phyloP scores from a whole-genome alignment of 1,139 yeast species.

The Geotrichum fermentans region DNA sequence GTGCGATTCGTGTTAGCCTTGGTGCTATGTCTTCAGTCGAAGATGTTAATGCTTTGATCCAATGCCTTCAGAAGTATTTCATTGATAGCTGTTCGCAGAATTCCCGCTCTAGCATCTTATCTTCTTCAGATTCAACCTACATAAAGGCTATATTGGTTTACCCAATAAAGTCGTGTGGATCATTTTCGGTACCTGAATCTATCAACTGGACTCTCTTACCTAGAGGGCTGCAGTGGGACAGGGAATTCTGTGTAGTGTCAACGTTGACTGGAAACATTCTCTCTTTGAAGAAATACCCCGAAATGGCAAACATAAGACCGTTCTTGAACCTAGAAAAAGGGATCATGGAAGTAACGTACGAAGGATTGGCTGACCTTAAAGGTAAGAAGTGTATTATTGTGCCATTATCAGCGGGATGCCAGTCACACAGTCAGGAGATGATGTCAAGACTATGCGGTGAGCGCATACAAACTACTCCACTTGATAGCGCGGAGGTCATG shows the following conservation, averaged over 20 bases:
- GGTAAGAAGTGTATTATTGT: slow-evolving; percentile 21
- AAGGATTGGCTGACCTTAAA: neutral
- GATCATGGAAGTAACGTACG: slow-evolving; percentile 19
- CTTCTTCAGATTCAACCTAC: neutral
- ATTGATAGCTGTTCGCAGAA: neutral
- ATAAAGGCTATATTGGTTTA: slow-evolving; percentile 33
- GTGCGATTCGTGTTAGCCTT: slow-evolving; percentile 41
- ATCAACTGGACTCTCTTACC: slow-evolving; percentile 32
- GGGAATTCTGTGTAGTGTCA: slow-evolving; percentile 39
- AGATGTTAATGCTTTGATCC: slow-evolving; percentile 36
- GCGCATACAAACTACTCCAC: slow-evolving; percentile 21
- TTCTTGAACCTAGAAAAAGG: slow-evolving; percentile 23
- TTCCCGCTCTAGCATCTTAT: slow-evolving; percentile 2
- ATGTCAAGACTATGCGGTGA: slow-evolving; percentile 21
- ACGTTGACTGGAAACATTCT: slow-evolving; percentile 30
- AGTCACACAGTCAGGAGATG: slow-evolving; percentile 8
- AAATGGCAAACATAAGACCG: slow-evolving; percentile 38
- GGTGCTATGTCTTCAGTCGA: slow-evolving; percentile 39
- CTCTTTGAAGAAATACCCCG: slow-evolving; percentile 34
- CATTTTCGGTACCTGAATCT: slow-evolving; percentile 31
- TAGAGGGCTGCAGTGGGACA: slow-evolving; percentile 39
- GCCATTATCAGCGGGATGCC: slow-evolving; percentile 12
- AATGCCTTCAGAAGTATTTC: slow-evolving; percentile 31
- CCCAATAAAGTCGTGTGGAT: slow-evolving; percentile 44
- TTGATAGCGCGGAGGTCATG: slow-evolving; percentile 25